phyloP scores from a whole-genome alignment of 2,329 filamentous ascomycete species.

The Sphaerostilbella broomeana region DNA sequence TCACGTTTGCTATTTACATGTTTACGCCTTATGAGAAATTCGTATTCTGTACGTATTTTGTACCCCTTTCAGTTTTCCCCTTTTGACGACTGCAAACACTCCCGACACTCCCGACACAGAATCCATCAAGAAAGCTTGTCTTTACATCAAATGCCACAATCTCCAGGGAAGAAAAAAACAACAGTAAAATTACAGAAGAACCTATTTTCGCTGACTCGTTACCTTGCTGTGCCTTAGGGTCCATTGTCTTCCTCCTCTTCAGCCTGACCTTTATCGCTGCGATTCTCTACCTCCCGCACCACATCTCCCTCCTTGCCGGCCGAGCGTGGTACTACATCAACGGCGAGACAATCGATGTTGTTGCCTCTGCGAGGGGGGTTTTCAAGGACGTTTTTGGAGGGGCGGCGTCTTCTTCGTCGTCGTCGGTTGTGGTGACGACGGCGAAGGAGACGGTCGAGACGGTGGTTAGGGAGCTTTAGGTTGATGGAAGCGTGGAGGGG shows the following conservation, averaged over 20 bases:
- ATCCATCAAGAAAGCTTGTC: no score
- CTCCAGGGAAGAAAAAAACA: no score
- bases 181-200: no score
- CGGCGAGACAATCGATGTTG: slow-evolving; percentile 61
- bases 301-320: slow-evolving; percentile 73
- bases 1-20: slow-evolving; percentile 96
- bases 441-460: slow-evolving; percentile 20
- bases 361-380: slow-evolving; percentile 26
- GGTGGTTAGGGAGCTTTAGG: slow-evolving; percentile 28
- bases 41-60: slow-evolving; percentile 66
- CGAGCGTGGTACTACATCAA: slow-evolving; percentile 93
- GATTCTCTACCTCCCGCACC: slow-evolving; percentile 88
- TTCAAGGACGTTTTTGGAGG: slow-evolving; percentile 26
- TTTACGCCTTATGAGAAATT: slow-evolving; percentile 94
- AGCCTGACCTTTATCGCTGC: slow-evolving; percentile 80
- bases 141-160: no score
- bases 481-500: background rate
- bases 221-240: slow-evolving; percentile 53
- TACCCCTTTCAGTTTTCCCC: slow-evolving; percentile 36
- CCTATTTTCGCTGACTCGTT: no score
- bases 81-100: slow-evolving; percentile 45
- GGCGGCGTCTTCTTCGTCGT: no score
- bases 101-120: background rate
- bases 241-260: slow-evolving; percentile 82
- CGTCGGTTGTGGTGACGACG: no score